A percentile compares a stretch with the other conserved stretches of the same genome.
Conservation (phyloP, 2,329 filamentous ascomycete genomes). For the Clonostachys rosea region DNA sequence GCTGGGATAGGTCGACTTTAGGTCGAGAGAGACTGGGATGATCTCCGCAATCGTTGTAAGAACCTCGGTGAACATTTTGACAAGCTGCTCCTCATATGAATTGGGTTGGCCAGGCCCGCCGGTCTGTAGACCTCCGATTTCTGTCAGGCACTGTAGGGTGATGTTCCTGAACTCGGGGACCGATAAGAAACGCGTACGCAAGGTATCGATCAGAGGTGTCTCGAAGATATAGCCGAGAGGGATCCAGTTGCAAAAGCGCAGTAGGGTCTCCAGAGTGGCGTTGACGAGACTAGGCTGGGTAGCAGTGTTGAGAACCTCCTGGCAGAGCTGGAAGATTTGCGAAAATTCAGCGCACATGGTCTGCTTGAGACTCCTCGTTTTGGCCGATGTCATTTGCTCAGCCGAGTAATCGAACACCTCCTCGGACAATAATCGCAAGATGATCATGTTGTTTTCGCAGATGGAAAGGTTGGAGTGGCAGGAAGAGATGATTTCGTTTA, state of each 20-base stretch:
- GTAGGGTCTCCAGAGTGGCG: slow-evolving; percentile 91
- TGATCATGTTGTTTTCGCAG: slow-evolving; percentile 99
- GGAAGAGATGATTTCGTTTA: slow-evolving; percentile 97
- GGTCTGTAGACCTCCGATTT: slow-evolving; percentile 91
- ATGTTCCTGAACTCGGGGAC: slow-evolving; percentile 95
- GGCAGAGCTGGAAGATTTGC: slow-evolving; percentile 95
- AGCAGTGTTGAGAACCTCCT: slow-evolving; percentile 87
- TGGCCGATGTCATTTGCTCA: slow-evolving; percentile 98
- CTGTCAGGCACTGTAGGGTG: slow-evolving; percentile 92
- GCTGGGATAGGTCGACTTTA: slow-evolving; percentile 85
- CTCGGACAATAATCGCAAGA: slow-evolving; percentile 89
- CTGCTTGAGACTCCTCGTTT: slow-evolving; percentile 93
- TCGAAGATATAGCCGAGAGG: slow-evolving; percentile 98
- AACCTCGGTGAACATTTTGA: slow-evolving; percentile 98
- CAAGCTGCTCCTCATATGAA: slow-evolving; percentile 90
- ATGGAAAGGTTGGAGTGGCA: slow-evolving; percentile 94
- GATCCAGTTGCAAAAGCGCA: slow-evolving; percentile 99
- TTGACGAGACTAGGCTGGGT: slow-evolving; percentile 86
- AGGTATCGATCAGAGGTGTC: slow-evolving; percentile 90
- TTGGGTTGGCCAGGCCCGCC: slow-evolving; percentile 61
- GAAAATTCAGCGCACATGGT: slow-evolving; percentile 99
- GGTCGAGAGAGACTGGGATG: slow-evolving; percentile 83
- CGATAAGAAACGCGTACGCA: slow-evolving; percentile 88
- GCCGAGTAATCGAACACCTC: slow-evolving; percentile 99
- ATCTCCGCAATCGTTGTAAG: slow-evolving; percentile 89